Percentiles rank a stretch among this genome's conserved stretches.
Evolutionary conservation across 1,284 basidiomycete genomes (phyloP).

Genomic region (Ustilago cynodontis): DNA sequence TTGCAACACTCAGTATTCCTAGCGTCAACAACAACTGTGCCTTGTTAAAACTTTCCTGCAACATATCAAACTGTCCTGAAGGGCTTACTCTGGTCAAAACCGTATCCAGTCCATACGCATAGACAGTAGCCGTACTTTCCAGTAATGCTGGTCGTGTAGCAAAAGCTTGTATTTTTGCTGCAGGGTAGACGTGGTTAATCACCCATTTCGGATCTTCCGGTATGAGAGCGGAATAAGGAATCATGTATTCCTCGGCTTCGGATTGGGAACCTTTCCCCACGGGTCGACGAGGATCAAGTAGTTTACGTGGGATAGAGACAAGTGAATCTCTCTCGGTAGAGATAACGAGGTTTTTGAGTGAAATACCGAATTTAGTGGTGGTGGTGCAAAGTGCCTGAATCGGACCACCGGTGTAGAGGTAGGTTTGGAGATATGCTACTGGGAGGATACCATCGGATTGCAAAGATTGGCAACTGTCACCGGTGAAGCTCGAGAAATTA

Average conservation of each 20-base stretch:
- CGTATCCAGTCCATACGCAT: slow-evolving; percentile 86
- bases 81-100: slow-evolving; percentile 87
- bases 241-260: slow-evolving; percentile 86
- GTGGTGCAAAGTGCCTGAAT: slow-evolving; percentile 81
- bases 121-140: slow-evolving; percentile 90
- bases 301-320: slow-evolving; percentile 79
- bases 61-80: slow-evolving; percentile 89
- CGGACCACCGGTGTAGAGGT: slow-evolving; percentile 75
- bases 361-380: slow-evolving; percentile 82
- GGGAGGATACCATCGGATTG: slow-evolving; percentile 14
- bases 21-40: slow-evolving; percentile 88
- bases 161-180: slow-evolving; percentile 72
- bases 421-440: slow-evolving; percentile 77
- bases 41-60: slow-evolving; percentile 85
- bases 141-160: slow-evolving; percentile 84
- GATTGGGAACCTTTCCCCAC: slow-evolving; percentile 79
- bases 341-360: slow-evolving; percentile 89
- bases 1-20: slow-evolving; percentile 78
- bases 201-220: slow-evolving; percentile 80
- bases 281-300: slow-evolving; percentile 88
- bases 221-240: slow-evolving; percentile 85
- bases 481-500: slow-evolving; percentile 48
- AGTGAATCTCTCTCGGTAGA: slow-evolving; percentile 82
- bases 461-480: slow-evolving; percentile 17
- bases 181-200: slow-evolving; percentile 79